A percentile compares a stretch with the other conserved stretches of the same genome.
Evolutionary conservation across 129 eudicot species (phyloP).

Genomic region (Ambrosia artemisiifolia): DNA sequence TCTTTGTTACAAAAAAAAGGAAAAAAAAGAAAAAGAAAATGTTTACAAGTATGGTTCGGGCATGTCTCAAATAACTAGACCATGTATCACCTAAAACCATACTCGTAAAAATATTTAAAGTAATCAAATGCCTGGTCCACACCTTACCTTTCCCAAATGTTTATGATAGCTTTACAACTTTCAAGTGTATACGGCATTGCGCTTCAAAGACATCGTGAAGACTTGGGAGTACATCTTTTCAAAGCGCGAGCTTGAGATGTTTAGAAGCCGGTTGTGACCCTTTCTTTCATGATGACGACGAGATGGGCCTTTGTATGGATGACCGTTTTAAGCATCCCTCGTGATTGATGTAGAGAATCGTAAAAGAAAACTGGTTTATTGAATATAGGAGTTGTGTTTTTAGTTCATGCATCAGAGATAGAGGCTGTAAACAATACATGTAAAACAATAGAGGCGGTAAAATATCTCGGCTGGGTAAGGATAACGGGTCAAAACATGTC

Average conservation of each 20-base stretch:
- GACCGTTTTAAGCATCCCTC: conserved; percentile 11
- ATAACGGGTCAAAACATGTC: neutral
- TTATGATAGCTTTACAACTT: too few relatives aligned
- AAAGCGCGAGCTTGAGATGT: conserved; percentile 42
- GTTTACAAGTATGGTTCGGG: neutral
- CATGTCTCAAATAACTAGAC: too few relatives aligned
- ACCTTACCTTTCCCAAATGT: too few relatives aligned
- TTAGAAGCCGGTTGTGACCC: conserved; percentile 44
- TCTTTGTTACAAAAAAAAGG: neutral
- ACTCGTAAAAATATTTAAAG: neutral
- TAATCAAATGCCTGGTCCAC: too few relatives aligned
- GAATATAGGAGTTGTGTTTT: neutral
- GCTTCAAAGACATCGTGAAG: neutral
- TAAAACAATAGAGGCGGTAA: neutral
- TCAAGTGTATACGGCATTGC: neutral
- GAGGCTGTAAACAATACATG: too few relatives aligned
- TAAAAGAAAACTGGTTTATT: too few relatives aligned
- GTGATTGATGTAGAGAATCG: too few relatives aligned
- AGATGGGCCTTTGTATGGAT: conserved; percentile 34
- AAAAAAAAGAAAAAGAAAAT: too few relatives aligned
- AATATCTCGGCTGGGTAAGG: neutral
- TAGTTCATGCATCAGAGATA: neutral
- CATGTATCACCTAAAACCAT: too few relatives aligned
- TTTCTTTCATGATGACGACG: conserved; percentile 35
- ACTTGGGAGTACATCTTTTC: neutral